Evolutionary conservation across 768 basidiomycete genomes (phyloP).

Genomic region (Boletus patriciae): DNA sequence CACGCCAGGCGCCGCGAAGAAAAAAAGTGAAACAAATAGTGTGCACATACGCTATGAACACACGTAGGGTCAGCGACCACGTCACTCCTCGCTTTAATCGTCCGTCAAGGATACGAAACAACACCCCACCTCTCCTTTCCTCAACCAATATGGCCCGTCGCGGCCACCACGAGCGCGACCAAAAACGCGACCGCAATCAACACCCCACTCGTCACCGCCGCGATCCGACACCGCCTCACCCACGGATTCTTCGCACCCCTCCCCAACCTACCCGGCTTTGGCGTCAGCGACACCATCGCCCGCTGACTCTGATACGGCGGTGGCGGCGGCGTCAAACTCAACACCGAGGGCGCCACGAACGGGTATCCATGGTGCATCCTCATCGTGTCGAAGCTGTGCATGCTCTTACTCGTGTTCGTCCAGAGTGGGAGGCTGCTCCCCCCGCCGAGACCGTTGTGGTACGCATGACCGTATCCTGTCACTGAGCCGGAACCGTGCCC

Average conservation of each 20-base stretch:
- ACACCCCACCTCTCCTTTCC: background rate
- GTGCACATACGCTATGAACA: background rate
- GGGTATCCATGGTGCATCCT: constrained; percentile 54
- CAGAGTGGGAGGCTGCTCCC: constrained; percentile 37
- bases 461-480: constrained; percentile 2
- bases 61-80: background rate
- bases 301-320: constrained; percentile 24
- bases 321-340: constrained; percentile 32
- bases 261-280: constrained; percentile 14
- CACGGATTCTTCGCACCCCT: constrained; percentile 33
- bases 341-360: constrained; percentile 53
- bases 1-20: background rate
- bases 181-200: constrained; percentile 51
- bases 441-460: constrained; percentile 38
- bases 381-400: constrained; percentile 43
- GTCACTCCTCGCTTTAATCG: background rate
- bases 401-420: constrained; percentile 43
- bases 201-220: constrained; percentile 57
- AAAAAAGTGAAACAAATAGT: background rate
- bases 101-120: background rate
- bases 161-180: constrained; percentile 44
- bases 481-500: background rate
- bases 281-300: constrained; percentile 17
- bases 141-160: background rate
- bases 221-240: constrained; percentile 54